Evolutionary conservation across 768 basidiomycete genomes (phyloP), one percentile per base, ranked within the genome.

Genomic region (Hygrocybe coccinea): DNA sequence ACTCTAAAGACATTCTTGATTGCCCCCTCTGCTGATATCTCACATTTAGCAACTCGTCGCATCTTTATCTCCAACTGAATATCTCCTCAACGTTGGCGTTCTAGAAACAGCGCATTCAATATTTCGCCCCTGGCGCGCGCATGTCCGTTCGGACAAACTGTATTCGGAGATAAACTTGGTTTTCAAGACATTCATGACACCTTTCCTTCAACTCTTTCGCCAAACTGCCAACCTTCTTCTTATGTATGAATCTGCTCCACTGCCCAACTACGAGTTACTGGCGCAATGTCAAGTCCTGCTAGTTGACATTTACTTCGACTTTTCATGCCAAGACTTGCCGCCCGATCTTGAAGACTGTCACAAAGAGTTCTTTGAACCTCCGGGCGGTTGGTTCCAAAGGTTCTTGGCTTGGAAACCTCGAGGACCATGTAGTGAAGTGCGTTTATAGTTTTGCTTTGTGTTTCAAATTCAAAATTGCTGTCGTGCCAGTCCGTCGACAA

Each of bases 101-200:
- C 79, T 99, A 43, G 84, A 97, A 65, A 94, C 94, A 0, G 94
- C 94, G 0, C 97, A 97, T 68, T 95, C 92, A 37, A 97, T 99
- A 64, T 98, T 97, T 74, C 81, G 78, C 41, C 87, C 86, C 46
- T 99, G 95, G 95, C 84, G 95, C 43, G 85, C 91, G 1, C 89
- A 88, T 63, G 89, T 93, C 59, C 84, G 93, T 56, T 88, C 90
- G 11, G 88, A 99, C 70, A 69, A 79, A 38, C 84, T 99, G 45
- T 98, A 86, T 75, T 78, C 85, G 3, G 89, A 88, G 64, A 97
- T 99, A 77, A 97, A 95, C 70, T 77, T 90, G 54, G 95, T 97
- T 52, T 79, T 98, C 36, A 76, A 74, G 38, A 85, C 84, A 64
- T 97, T 98, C 74, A 84, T 89, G 72, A 67, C 74, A 1, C 89